Evolutionary conservation across 225 moss, liverwort and hornwort species (phyloP).

Genomic region (Polytrichum commune): DNA sequence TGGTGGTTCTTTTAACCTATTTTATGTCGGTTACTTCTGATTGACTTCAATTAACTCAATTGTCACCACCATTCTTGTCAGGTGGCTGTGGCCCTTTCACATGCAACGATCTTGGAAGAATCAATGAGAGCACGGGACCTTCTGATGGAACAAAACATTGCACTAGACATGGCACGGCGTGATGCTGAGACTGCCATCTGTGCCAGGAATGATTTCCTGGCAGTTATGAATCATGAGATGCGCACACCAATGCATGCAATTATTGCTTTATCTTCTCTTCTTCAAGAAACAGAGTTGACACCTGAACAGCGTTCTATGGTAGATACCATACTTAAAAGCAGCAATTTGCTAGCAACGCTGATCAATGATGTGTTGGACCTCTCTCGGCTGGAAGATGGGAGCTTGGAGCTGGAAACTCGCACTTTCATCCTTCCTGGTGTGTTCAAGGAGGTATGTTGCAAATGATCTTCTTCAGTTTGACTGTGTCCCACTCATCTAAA

Average conservation of each 20-base stretch:
- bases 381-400: constrained; percentile 90
- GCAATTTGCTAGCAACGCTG: constrained; percentile 83
- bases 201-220: constrained; percentile 88
- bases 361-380: constrained; percentile 94
- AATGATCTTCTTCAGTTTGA: no score
- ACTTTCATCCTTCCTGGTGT: constrained; percentile 71
- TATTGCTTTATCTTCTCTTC: constrained; percentile 83
- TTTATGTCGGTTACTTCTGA: no score
- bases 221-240: constrained; percentile 98
- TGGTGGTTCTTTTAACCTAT: no score
- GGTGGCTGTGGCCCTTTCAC: constrained; percentile 93
- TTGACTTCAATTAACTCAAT: no score
- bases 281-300: constrained; percentile 84
- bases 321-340: constrained; percentile 89
- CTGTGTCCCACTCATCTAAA: no score
- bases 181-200: constrained; percentile 90
- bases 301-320: constrained; percentile 95
- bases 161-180: constrained; percentile 77
- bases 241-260: constrained; percentile 96
- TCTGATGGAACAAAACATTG: constrained; percentile 82
- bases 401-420: constrained; percentile 75
- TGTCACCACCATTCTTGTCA: constrained; percentile 11
- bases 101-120: constrained; percentile 88
- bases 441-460: constrained; percentile 61
- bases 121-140: constrained; percentile 80